Evolutionary conservation across 2,329 filamentous ascomycete genomes (phyloP).

Genomic region (Tolypocladium amazonense): DNA sequence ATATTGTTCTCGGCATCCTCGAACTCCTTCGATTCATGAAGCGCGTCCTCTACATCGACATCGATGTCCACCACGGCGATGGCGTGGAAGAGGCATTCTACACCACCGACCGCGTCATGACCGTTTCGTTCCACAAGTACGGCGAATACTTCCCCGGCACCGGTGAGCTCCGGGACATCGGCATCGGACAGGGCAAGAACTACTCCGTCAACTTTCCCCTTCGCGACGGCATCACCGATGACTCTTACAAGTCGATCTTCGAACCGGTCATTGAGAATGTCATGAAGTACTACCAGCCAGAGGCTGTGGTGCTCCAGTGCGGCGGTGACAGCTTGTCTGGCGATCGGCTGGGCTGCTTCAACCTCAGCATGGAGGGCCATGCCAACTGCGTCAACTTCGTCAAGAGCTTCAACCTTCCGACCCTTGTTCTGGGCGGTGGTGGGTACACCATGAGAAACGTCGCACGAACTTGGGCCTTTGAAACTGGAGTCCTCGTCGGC

Average conservation of each 20-base stretch:
- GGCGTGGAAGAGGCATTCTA: constrained; percentile 92
- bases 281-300: constrained; percentile 78
- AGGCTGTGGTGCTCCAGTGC: constrained; percentile 91
- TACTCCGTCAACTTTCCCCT: constrained; percentile 88
- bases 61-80: constrained; percentile 89
- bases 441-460: constrained; percentile 98
- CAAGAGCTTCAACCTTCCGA: constrained; percentile 73
- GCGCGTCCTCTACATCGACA: constrained; percentile 95
- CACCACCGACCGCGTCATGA: constrained; percentile 86
- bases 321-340: constrained; percentile 91
- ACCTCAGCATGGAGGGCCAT: constrained; percentile 92
- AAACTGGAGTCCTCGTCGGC: constrained; percentile 82
- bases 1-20: constrained; percentile 92
- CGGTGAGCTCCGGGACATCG: constrained; percentile 75
- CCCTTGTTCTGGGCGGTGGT: constrained; percentile 88
- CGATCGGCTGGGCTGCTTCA: constrained; percentile 92
- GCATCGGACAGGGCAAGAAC: constrained; percentile 78
- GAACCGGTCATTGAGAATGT: constrained; percentile 80
- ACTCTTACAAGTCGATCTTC: constrained; percentile 83
- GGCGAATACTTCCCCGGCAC: constrained; percentile 94
- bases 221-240: constrained; percentile 83
- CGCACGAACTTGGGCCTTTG: constrained; percentile 91
- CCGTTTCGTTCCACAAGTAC: constrained; percentile 92
- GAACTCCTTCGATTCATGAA: constrained; percentile 85
- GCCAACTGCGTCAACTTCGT: constrained; percentile 90